Evolutionary conservation across 441 rosid species (phyloP).

Genomic region (Sinapis alba): DNA sequence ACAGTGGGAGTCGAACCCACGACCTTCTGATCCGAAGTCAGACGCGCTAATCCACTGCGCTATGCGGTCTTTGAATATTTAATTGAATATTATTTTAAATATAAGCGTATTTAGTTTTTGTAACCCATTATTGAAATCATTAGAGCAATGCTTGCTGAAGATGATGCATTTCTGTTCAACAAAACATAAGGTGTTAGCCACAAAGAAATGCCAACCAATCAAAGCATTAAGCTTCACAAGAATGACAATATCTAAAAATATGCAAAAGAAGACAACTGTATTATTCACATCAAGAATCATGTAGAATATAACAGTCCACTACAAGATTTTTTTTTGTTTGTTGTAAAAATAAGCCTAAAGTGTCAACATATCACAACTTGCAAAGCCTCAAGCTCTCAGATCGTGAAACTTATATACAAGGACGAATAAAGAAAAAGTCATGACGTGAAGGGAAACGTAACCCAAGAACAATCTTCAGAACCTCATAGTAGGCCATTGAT

Average conservation of each 20-base stretch:
- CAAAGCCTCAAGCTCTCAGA: slow-evolving; percentile 18
- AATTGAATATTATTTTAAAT: fast-evolving
- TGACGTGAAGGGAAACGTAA: slow-evolving; percentile 2
- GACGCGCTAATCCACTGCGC: slow-evolving; percentile 99
- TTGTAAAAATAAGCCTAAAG: slow-evolving; percentile 7
- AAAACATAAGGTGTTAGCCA: not conserved
- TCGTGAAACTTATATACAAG: slow-evolving; percentile 24
- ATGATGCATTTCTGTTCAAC: not conserved
- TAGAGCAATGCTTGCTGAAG: not conserved
- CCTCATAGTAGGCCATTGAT: slow-evolving; percentile 39
- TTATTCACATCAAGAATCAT: slow-evolving; percentile 4
- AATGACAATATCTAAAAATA: not conserved
- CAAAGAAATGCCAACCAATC: not conserved
- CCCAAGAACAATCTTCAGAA: slow-evolving; percentile 58
- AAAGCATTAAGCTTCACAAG: not conserved
- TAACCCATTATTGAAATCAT: not conserved
- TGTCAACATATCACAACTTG: slow-evolving; percentile 12
- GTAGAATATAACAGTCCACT: not conserved
- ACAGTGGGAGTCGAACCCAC: slow-evolving; percentile 99
- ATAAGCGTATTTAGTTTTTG: not conserved
- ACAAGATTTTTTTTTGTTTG: too few relatives aligned
- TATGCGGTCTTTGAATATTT: slow-evolving; percentile 61
- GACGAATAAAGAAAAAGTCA: not conserved
- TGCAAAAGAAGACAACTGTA: not conserved
- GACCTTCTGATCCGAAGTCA: slow-evolving; percentile 99